Base-by-base conservation (phyloP, 1,139 yeast genomes). In the Scheffersomyces illinoinensis region DNA sequence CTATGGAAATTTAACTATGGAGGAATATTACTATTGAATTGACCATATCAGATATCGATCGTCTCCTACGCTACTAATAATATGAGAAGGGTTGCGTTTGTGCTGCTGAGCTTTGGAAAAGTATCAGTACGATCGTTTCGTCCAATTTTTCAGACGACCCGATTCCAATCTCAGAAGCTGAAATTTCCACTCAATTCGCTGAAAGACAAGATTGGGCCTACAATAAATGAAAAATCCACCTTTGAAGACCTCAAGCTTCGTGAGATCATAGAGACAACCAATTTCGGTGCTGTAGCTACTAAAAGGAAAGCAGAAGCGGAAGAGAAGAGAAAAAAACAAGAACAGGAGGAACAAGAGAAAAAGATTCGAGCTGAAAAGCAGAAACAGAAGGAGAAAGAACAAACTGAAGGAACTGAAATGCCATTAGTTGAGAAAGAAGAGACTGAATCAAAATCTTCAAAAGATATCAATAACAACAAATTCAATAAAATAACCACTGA, bases 251-350 rank as follows among this genome's bases (percentile, higher is more conserved):
- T 58, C 18, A 67, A 65, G 52, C 65, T 70, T 19, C 66, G 61
- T 52, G 62, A 68, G 56, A 70, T 70, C 55, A 68, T 70, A 12
- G 71, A 66, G 56, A 59, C 69, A 14, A 64, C 71, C 55, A 70
- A 68, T 59, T 63, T 70, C 56, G 70, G 71, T 1, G 54, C 64
- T 18, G 61, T 63, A 18, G 64, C 64, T 50, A 58, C 52, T 55
- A 47, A 55, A 20, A 54, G 53, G 50, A 46, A 51, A 47, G 54
- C 43, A 24, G 39, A 50, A 43, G 54, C 47, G 33, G 53, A 52
- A 46, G 12, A 46, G 47, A 51, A 39, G 21, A 19, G 52, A 24
- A 20, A 47, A 19, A 46, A 21, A 24, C 52, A 33, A 26, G 39
- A 21, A 3, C 19, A 47, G 26, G 26, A 24, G 21, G 55, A 20